Base-by-base conservation (phyloP, 805 yeast genomes). In the Pachysolen tannophilus region DNA sequence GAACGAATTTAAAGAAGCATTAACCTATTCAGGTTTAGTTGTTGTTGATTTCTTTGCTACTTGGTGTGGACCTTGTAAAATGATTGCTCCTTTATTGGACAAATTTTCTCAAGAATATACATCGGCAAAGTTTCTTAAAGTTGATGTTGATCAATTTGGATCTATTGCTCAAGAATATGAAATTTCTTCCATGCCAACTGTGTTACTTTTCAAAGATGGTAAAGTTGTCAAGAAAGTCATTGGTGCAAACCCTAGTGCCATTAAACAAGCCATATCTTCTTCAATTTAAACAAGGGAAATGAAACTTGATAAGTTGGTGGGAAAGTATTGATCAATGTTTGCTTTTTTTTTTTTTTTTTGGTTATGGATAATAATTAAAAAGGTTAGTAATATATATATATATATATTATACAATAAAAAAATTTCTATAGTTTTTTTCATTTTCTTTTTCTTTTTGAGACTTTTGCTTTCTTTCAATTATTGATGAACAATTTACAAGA, bases 21-120 rank as follows among this genome's bases (percentile, higher is more conserved):
- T 81, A 53, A 49, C 61, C 39, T 68, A 67, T 52, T 74, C 73
- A 47, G 83, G 82, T 50, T 69, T 86, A 55, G 88, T 86, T 48
- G 88, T 92, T 49, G 85, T 92, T 48, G 97, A 92, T 69, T 92
- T 90, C 69, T 88, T 75, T 56, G 97, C 97, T 51, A 78, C 88
- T 43, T 92, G 97, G 97, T 90, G 98, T 65, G 97, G 97, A 49
- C 97, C 98, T 43, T 90, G 98, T 72, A 92, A 90, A 74, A 84
- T 84, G 78, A 82, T 92, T 63, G 88, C 96, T 37, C 98, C 98
- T 50, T 67, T 85, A 66, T 66, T 90, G 49, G 95, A 88, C 56
- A 81, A 82, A 60, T 80, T 88, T 54, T 67, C 87, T 28, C 59
- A 61, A 31, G 75, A 78, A 59, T 79, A 78, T 74, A 44, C 78